Evolutionary conservation across 179 eudicot species (phyloP).

Genomic region (Monotropa hypopitys): DNA sequence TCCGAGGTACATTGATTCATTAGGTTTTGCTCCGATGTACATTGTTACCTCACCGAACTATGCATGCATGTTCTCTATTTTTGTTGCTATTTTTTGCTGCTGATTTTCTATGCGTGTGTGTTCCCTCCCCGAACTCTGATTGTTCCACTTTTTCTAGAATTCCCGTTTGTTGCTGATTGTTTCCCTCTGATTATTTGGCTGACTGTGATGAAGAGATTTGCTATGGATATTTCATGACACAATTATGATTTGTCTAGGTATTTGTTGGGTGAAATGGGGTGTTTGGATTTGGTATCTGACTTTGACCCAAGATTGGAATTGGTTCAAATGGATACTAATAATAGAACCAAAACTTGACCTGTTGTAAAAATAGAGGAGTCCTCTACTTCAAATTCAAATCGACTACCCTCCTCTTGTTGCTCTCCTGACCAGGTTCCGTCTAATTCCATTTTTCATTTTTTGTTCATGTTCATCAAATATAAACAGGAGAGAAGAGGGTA

Average conservation of each 20-base stretch:
- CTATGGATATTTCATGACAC: conserved; percentile 22
- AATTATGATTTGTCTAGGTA: conserved; percentile 58
- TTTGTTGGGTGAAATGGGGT: conserved; percentile 32
- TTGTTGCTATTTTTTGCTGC: too few species aligned
- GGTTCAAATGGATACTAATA: conserved; percentile 5
- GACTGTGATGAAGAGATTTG: conserved; percentile 18
- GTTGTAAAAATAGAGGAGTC: conserved; percentile 9
- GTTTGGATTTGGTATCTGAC: conserved; percentile 36
- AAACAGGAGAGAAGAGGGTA: too few species aligned
- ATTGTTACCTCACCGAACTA: too few species aligned
- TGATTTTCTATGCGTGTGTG: too few species aligned
- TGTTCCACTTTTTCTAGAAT: too few species aligned
- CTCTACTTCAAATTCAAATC: conserved; percentile 15
- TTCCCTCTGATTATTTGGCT: too few species aligned
- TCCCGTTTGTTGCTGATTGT: too few species aligned
- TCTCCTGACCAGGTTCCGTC: conserved; percentile 41
- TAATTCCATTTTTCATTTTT: conserved; percentile 6
- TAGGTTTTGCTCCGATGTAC: too few species aligned
- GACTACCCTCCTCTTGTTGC: conserved; percentile 10
- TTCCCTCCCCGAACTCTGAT: too few species aligned
- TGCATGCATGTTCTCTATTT: too few species aligned
- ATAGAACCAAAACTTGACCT: background rate
- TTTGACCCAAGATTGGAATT: conserved; percentile 25
- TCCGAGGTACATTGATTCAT: too few species aligned
- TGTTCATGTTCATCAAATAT: too few species aligned